A percentile compares a stretch with the other conserved stretches of the same genome.
phyloP scores from a whole-genome alignment of 306 rosid genomes.

The Albizia julibrissin region DNA sequence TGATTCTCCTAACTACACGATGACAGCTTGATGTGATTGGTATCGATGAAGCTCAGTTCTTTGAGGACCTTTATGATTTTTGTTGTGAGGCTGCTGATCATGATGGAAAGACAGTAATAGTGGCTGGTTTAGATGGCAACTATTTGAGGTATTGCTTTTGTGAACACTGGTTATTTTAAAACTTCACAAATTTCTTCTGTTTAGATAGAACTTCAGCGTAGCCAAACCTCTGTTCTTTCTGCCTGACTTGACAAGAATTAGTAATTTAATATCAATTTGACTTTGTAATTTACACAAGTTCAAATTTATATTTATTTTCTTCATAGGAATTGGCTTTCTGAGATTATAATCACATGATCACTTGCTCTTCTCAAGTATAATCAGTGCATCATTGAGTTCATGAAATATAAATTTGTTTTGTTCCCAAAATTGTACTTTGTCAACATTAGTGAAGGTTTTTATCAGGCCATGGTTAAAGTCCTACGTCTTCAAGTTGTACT shows the following conservation, averaged over 20 bases:
- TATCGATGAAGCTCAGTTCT: constrained; percentile 95
- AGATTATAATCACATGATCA: neutral
- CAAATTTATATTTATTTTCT: neutral
- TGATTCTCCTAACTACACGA: constrained; percentile 30
- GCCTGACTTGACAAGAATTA: constrained; percentile 1
- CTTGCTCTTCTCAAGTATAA: neutral
- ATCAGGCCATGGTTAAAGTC: neutral
- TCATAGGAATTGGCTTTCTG: neutral
- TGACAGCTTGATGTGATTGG: constrained; percentile 91
- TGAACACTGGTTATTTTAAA: neutral
- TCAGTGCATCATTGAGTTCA: neutral
- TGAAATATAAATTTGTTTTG: neutral
- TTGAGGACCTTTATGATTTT: constrained; percentile 89
- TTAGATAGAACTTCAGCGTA: neutral
- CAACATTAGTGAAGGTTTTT: constrained; percentile 8
- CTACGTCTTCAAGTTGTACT: neutral
- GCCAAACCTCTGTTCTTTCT: constrained; percentile 3
- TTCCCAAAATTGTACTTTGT: neutral
- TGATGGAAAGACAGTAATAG: constrained; percentile 81
- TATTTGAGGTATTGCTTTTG: constrained; percentile 62
- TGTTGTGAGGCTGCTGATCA: constrained; percentile 83
- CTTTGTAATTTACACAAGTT: neutral
- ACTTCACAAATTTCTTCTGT: neutral
- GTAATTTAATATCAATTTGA: neutral
- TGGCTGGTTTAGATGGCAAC: constrained; percentile 93